Evolutionary conservation across 2,329 filamentous ascomycete species (phyloP).

Genomic region (Microdochium bolleyi): DNA sequence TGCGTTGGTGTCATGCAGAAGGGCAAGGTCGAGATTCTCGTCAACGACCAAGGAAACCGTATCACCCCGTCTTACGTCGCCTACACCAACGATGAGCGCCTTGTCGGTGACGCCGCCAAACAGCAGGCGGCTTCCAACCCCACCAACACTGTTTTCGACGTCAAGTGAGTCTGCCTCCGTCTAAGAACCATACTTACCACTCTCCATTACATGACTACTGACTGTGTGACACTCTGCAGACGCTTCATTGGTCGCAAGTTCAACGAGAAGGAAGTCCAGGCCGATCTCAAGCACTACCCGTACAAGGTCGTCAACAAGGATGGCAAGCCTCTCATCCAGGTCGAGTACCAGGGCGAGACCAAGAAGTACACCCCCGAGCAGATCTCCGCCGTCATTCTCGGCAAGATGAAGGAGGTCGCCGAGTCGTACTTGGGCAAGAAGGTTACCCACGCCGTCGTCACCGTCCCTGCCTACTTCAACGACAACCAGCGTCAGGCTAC

Average conservation of each 20-base stretch:
- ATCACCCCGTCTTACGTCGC: slow-evolving; percentile 93
- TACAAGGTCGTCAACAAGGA: slow-evolving; percentile 88
- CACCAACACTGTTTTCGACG: slow-evolving; percentile 66
- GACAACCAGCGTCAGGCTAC: slow-evolving; percentile 95
- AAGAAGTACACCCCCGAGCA: slow-evolving; percentile 77
- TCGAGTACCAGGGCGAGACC: slow-evolving; percentile 55
- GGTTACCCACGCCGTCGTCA: slow-evolving; percentile 83
- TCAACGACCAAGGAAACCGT: slow-evolving; percentile 95
- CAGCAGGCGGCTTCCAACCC: slow-evolving; percentile 85
- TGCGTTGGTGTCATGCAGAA: slow-evolving; percentile 96
- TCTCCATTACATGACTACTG: slow-evolving; percentile 14
- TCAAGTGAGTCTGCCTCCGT: slow-evolving; percentile 57
- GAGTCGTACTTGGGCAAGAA: slow-evolving; percentile 75
- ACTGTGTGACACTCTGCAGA: slow-evolving; percentile 33
- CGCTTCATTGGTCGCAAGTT: slow-evolving; percentile 82
- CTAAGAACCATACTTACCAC: slow-evolving; percentile 9
- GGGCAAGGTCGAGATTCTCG: slow-evolving; percentile 90
- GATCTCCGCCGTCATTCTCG: slow-evolving; percentile 71
- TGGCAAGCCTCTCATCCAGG: slow-evolving; percentile 80
- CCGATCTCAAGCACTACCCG: slow-evolving; percentile 96
- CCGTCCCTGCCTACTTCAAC: slow-evolving; percentile 96
- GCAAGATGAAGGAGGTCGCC: slow-evolving; percentile 80
- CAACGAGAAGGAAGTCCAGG: slow-evolving; percentile 78
- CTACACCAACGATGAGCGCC: slow-evolving; percentile 92
- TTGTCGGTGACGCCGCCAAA: slow-evolving; percentile 96